Evolutionary conservation across 2,329 filamentous ascomycete species (phyloP), one percentile per base, ranked within the genome.

Genomic region (Tolypocladium sp.): DNA sequence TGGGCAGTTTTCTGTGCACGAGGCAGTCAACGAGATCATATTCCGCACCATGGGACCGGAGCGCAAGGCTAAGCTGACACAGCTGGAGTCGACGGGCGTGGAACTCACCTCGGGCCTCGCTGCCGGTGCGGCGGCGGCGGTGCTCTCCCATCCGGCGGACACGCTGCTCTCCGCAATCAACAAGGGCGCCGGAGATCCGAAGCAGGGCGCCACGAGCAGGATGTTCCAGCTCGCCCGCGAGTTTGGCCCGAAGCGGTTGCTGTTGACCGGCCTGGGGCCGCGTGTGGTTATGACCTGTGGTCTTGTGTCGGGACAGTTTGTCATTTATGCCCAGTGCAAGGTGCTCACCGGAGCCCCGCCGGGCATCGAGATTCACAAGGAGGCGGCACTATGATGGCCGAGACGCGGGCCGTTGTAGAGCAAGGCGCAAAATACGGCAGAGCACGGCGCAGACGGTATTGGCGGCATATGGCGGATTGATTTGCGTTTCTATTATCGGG

Each of bases 1-100:
- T 77, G 86, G 91, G 73, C 95, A 96, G 80, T 96, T 96, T 80
- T 90, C 92, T 66, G 91, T 93, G 58, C 94, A 91, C 81, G 92
- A 96, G 79, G 93, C 90, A 69, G 90, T 89, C 67, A 86, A 89
- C 69, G 91, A 96, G 76, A 71, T 82, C 65, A 84, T 92, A 74
- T 96, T 86, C 80, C 79, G 81, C 59, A 61, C 74, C 58, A 80
- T 95, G 71, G 89, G 92, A 70, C 79, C 77, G 17, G 78, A 82
- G 66, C 74, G 75, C 60, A 94, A 93, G 80, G 81, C 82, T 63
- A 82, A 78, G 64, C 79, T 90, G 67, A 87, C 87, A 61, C 81
- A 84, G 65, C 80, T 87, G 65, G 85, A 87, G 71, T 88, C 90
- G 73, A 96, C 92, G 55, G 83, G 82, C 68, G 86, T 95, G 71